Evolutionary conservation across 1,139 yeast species (phyloP), one percentile per base, ranked within the genome.

Genomic region (Debaryomyces robertsiae): DNA sequence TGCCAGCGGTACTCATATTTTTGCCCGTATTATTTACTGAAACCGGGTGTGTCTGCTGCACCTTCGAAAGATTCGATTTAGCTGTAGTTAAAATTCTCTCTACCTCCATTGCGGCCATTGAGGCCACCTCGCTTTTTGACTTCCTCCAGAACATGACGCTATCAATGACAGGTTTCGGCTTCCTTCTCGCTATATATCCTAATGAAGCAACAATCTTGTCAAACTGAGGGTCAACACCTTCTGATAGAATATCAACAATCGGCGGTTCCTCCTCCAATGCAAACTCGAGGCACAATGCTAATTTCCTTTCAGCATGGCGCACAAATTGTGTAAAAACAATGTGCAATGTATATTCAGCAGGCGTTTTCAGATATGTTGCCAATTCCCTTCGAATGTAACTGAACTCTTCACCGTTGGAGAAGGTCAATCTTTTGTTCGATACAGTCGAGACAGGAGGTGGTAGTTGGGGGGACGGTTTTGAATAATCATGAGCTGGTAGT

Each of bases 61-160:
- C 33, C 23, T 34, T 42, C n/a, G 49, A 41, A 17, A 59, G 41
- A 24, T 48, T 56, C 3, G 53, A 32, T 39, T 55, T 55, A 10
- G 63, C 65, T 7, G 53, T 41, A 5, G 52, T 45, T 27, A 67
- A 40, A 0, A 62, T 68, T 43, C 69, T 67, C 42, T 78, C 83
- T 11, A 78, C 79, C 45, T 81, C 84, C 7, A 76, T 67, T 1
- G 86, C 82, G 0, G 95, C 95, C 67, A 82, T 72, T 3, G 82
- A 75, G 0, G 95, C 90, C 3, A 87, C 84, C 52, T 91, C 97
- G 22, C 94, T 82, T 59, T 93, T 73, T 4, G 94, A 81, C 60
- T 91, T 89, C 45, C 98, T 75, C 99, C 99, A 93, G 57, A 87
- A 91, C 98, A 94, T 91, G 44, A 93, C 96, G 16, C 96, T 88